Base-by-base conservation (phyloP, 2,329 filamentous ascomycete genomes). In the Neofusicoccum laricinum region DNA sequence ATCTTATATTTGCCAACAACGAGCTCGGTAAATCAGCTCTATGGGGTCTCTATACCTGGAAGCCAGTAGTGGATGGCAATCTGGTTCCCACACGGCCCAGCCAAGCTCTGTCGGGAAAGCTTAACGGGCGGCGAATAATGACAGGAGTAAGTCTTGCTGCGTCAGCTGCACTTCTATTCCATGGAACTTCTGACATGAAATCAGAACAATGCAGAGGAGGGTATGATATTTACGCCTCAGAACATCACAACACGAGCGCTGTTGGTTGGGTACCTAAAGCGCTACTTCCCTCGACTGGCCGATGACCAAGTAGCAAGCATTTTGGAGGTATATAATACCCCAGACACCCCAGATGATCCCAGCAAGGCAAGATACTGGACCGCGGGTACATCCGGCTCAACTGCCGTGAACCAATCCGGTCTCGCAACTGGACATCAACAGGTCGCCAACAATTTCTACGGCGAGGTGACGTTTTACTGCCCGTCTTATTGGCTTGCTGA, bases 1-100 rank as follows among this genome's bases (percentile, higher is more conserved):
- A 71, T 0, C 76, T 88, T n/a, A 76, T 84, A 2, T 77, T 82
- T 15, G 85, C 85, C 2, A 82, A 78, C 38, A 72, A 86, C 78
- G 88, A 17, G 78, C 79, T 17, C 77, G 72, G 2, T 80, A 76
- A 61, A 79, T 84, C 68, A 81, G 80, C 21, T 86, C 85, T 71
- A 84, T 76, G 84, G 0, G 82, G 79, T 21, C 83, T 81, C 1
- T 88, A 84, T 70, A 84, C 81, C 0, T 88, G 85, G 84, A 84
- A 82, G 0, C 86, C 86, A 0, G 85, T 88, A 5, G 81, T 88
- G 63, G 86, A 88, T 68, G 81, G 79, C 7, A 69, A 65, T 0
- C 87, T 88, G 68, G 74, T 89, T 48, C 75, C 74, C 62, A 71
- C 75, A 4, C 67, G 73, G 1, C 79, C 79, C 3, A 78, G 75